Conservation (phyloP, 169 alveolate species). For the Cryptosporidium canis region DNA sequence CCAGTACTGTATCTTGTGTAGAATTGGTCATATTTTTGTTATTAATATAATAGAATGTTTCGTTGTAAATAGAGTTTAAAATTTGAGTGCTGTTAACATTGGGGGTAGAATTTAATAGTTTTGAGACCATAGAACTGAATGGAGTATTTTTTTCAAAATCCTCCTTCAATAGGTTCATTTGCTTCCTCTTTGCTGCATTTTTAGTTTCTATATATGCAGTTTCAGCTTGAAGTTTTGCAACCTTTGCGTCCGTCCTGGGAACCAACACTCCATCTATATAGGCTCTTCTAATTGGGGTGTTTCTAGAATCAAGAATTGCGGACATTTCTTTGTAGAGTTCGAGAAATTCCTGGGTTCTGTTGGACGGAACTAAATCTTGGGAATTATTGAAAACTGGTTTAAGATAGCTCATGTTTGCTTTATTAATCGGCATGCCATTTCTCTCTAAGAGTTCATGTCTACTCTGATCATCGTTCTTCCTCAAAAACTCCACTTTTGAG, state of each 20-base stretch:
- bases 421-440: neutral
- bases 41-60: conserved; percentile 38
- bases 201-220: conserved; percentile 64
- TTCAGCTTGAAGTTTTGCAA: conserved; percentile 56
- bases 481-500: neutral
- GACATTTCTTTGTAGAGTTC: conserved; percentile 43
- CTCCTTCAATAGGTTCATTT: neutral
- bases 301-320: neutral
- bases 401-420: neutral
- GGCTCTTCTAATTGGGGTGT: neutral
- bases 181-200: conserved; percentile 32
- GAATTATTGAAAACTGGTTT: neutral
- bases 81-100: neutral
- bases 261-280: conserved; percentile 31
- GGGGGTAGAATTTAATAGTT: conserved; percentile 3
- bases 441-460: neutral
- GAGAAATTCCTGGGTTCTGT: conserved; percentile 9
- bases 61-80: conserved; percentile 7
- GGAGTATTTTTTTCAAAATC: conserved; percentile 1
- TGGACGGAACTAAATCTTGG: neutral
- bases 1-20: neutral
- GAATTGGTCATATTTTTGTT: conserved; percentile 1
- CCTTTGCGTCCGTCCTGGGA: conserved; percentile 57
- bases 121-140: neutral
- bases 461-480: neutral